Base-by-base conservation (phyloP, 1,284 basidiomycete species). In the Irpex sp. region DNA sequence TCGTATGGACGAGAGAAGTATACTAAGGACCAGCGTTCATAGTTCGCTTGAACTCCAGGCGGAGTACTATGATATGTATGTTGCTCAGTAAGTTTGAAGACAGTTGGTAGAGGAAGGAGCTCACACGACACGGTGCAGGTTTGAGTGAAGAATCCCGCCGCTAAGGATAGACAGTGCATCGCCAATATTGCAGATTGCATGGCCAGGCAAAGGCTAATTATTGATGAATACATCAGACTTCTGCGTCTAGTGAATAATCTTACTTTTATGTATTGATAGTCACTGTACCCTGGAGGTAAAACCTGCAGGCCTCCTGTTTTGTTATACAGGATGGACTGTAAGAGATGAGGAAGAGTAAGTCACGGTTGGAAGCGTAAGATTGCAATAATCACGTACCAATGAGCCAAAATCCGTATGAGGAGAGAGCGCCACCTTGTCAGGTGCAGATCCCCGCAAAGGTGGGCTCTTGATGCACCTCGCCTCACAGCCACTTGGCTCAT, bases 291-390 rank as follows among this genome's bases (percentile, higher is more conserved):
- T 0, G 87, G 87, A 1, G 81, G 79, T 17, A 89, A 76, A 0
- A 91, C 88, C 67, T 91, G 89, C 4, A 91, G 75, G 0, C 89
- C 89, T 3, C 89, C 89, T 0, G 90, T 79, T n/a, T 81, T 82
- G 69, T 90, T 90, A 71, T 88, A 85, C 53, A 89, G 75, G 74
- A 89, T 84, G 0, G 86, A 84, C 81, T 86, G 65, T 8, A 31
- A n/a, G 36, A 47, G 7, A 15, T n/a, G 7, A 31, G 11, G 9
- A 55, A 19, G 31, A 4, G 26, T 26, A 26, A 26, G 26, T 26
- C 26, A 26, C 4, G 26, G 26, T 26, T 46, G 11, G 43, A 46
- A 11, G 43, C 43, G 11, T 46, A 71, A 33, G 72, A 72, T 3
- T 71, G 70, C 63, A 77, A 76, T 21, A 71, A 66, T 21, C 74